Evolutionary conservation across 352 stramenopile species (phyloP), one percentile per base, ranked within the genome.

Genomic region (Phytophthora hibernalis): DNA sequence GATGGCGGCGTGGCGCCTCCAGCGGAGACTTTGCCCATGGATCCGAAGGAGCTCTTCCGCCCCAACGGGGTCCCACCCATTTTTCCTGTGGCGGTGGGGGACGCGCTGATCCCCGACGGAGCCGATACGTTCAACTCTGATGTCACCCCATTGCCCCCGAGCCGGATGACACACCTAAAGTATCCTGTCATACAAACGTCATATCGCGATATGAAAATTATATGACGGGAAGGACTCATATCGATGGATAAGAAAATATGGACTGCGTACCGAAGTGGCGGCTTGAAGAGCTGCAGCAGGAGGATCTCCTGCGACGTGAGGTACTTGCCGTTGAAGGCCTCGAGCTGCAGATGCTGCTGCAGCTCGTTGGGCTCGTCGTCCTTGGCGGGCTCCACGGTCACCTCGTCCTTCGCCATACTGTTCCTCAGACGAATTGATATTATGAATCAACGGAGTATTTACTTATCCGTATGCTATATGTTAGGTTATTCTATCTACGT

Each of bases 251-350:
- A 42, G 3, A 42, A 9, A 42, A 6, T 18, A 7, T 18, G 28
- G 1, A 5, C 28, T 33, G 28, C 33, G 33, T n/a, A 48, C 42
- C n/a, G 42, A 8, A 6, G 42, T 48, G 20, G 42, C 42, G 18
- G 80, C 66, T 54, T 87, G 66, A 89, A 94, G 30, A 92, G 76
- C 56, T 91, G 76, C 24, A 88, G 52, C 24, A 94, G 63, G 20
- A 92, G 68, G 30, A 92, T 92, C 69, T 94, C 86, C 66, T 94
- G 86, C 38, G 73, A 68, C 38, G 86, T 94, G 42, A 94, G 81
- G 76, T 91, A 94, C 62, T 88, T 89, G 11, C 79, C 81, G 11
- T 83, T 77, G 48, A 73, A 85, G 4, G 80, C 74, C 57, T 91
- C 77, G 38, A 94, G 82, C 74, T 92, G 83, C 61, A 92, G 72